phyloP scores from a whole-genome alignment of 345 rosid genomes.

The Brassica nigra region DNA sequence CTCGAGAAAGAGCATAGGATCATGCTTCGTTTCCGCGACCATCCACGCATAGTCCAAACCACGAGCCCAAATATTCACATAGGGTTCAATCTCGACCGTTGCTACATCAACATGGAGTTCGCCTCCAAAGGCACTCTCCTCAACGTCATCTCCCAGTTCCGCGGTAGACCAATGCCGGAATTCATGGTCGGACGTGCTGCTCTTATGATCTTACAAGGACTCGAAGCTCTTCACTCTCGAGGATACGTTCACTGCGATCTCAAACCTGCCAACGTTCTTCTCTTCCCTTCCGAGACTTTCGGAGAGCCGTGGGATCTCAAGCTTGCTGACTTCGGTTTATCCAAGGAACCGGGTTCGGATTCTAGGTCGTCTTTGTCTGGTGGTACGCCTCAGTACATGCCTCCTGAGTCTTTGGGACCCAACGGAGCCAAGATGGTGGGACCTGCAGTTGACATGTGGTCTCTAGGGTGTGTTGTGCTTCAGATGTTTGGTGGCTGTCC shows the following conservation, averaged over 20 bases:
- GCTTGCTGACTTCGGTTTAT: constrained; percentile 16
- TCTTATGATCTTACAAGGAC: constrained; percentile 24
- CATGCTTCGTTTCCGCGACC: neutral
- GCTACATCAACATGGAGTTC: constrained; percentile 22
- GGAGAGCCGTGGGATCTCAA: constrained; percentile 26
- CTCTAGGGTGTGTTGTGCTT: constrained; percentile 27
- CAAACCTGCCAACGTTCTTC: constrained; percentile 13
- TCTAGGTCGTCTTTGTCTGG: constrained; percentile 2
- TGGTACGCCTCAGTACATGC: constrained; percentile 15
- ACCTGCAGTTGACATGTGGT: constrained; percentile 22
- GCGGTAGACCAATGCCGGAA: constrained; percentile 11
- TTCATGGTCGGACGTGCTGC: neutral
- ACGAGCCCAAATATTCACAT: neutral
- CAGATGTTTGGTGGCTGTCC: constrained; percentile 26
- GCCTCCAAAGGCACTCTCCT: constrained; percentile 15
- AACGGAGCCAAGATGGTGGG: neutral
- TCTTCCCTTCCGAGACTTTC: neutral
- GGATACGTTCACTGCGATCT: constrained; percentile 27
- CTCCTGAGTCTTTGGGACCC: neutral
- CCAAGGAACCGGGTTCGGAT: constrained; percentile 18
- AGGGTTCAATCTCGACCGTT: neutral
- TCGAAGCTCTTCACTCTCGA: constrained; percentile 9
- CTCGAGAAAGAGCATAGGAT: constrained; percentile 7
- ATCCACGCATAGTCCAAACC: constrained; percentile 17
- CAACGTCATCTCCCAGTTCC: constrained; percentile 1